Base-by-base conservation (phyloP, 1,284 basidiomycete species). In the Porogramme epimiltina region DNA sequence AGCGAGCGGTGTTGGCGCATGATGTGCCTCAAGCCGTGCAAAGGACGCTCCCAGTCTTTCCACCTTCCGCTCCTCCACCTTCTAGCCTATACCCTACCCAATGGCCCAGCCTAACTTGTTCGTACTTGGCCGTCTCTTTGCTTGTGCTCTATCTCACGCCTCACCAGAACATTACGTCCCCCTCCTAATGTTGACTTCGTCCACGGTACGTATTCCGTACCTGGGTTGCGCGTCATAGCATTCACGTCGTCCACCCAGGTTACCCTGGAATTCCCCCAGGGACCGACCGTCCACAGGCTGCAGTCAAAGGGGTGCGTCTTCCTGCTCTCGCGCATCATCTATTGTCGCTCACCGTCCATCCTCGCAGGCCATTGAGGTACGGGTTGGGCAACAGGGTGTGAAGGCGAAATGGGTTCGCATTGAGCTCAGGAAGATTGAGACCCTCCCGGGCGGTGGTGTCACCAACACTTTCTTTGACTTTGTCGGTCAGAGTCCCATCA, bases 321-420 rank as follows among this genome's bases (percentile, higher is more conserved):
- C 4, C 26, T 3, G 2, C 18, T 19, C 15, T 18, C 36, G 18
- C 34, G 16, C 41, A 25, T 33, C 37, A 13, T 31, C 36, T 18
- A 19, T 31, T 31, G 28, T 31, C 22, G 19, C 41, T 44, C 34
- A 41, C 38, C 28, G 20, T 18, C 42, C 8, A 4, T 37, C 9
- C 10, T 45, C 20, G 3, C 61, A 91, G 89, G 84, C 88, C n/a
- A 80, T 95, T 54, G 92, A 95, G 70, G 79, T 95, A 8, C 84
- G 92, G 31, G 76, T 86, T 19, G 85, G 82, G 10, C 74, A 78
- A 3, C 75, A 82, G 58, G 87, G 88, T n/a, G 82, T 90, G 63
- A 94, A 93, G 74, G 90, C 90, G 22, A 92, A 93, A 71, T 94
- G 89, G 85, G 85, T 95, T 24, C 84, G 88, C 58, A 84, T 95